phyloP scores from a whole-genome alignment of 2,329 filamentous ascomycete species.

The Colletotrichum sp. region DNA sequence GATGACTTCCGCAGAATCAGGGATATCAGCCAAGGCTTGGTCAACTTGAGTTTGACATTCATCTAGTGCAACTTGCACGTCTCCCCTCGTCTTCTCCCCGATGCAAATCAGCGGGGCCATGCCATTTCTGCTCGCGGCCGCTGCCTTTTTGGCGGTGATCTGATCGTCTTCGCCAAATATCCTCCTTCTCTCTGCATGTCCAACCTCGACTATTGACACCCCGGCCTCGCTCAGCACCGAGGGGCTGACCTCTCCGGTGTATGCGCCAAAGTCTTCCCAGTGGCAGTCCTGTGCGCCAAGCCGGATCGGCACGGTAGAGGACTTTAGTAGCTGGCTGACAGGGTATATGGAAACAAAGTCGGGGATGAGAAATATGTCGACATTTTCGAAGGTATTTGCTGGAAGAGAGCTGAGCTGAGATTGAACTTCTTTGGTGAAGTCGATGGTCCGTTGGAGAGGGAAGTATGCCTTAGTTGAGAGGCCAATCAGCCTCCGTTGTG shows the following conservation, averaged over 20 bases:
- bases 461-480: conserved; percentile 86
- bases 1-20: conserved; percentile 70
- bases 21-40: conserved; percentile 65
- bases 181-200: conserved; percentile 78
- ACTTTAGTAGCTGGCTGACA: conserved; percentile 51
- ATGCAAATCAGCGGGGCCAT: conserved; percentile 83
- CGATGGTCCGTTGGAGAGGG: conserved; percentile 64
- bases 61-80: conserved; percentile 63
- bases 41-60: conserved; percentile 73
- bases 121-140: conserved; percentile 69
- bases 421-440: conserved; percentile 58
- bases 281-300: conserved; percentile 78
- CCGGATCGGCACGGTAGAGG: conserved; percentile 54
- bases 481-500: conserved; percentile 67
- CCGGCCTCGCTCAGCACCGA: conserved; percentile 70
- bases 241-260: conserved; percentile 80
- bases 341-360: conserved; percentile 74
- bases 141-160: conserved; percentile 70
- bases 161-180: conserved; percentile 79
- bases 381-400: conserved; percentile 20
- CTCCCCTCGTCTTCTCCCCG: conserved; percentile 66
- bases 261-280: conserved; percentile 73
- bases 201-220: conserved; percentile 76
- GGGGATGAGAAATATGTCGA: conserved; percentile 80
- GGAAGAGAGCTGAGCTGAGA: conserved; percentile 45